Evolutionary conservation across 345 rosid species (phyloP), one percentile per base, ranked within the genome.

Genomic region (Hirschfeldia incana): DNA sequence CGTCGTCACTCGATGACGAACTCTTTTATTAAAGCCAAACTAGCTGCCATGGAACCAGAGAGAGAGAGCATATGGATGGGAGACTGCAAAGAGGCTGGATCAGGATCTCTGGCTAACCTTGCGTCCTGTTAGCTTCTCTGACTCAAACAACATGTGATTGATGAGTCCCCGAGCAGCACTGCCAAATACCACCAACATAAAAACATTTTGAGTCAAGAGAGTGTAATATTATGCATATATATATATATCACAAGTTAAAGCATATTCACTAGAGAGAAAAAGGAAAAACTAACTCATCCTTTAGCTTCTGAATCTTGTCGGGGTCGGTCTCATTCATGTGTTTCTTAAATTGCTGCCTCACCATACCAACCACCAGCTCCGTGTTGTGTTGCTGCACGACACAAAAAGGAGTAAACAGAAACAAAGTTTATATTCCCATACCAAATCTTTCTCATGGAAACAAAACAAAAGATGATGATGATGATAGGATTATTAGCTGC

Each of bases 141-240:
- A 73, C 84, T 91, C 99, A 2, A 86, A 85, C 39, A 95, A 85
- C 66, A 93, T 91, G 82, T 95, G 99, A 79, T 95, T 93, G 78
- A 93, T 89, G 72, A 93, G 98, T 78, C 98, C 98, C 72, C 98
- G 86, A n/a, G 99, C 99, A 4, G 97, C 99, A 71, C 99, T 96
- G 89, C 85, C 82, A 82, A 44, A 72, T 27, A 77, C 60, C 67
- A 51, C 28, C 53, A 81, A 16, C 21, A 21, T 21, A 21, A 34
- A 42, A 26, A 60, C 5, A 51, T n/a, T 7, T 16, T 32, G 26
- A 13, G 64, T 70, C 69, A 21, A 21, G 21, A 21, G 21, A 21
- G 21, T 21, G 21, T 21, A 21, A 21, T 21, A 21, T 21, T 21
- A 21, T 21, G 21, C 21, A 21, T 21, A 21, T 21, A 21, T 21